Evolutionary conservation across 139 green algal genomes (phyloP), one percentile per base, ranked within the genome.

Genomic region (Picochlorum sp.): DNA sequence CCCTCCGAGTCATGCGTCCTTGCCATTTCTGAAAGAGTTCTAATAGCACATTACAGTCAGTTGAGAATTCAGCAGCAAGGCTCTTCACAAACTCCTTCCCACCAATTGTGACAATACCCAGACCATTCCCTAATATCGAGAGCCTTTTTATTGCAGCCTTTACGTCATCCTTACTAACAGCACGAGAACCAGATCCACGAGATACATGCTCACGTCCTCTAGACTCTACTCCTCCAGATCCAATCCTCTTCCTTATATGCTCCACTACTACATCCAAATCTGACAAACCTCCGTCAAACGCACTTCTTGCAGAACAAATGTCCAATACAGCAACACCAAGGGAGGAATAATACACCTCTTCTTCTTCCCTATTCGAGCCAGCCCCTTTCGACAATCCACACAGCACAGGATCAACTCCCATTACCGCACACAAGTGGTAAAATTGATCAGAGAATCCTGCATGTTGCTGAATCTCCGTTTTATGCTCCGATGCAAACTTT

Each of bases 321-420:
- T 96, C 88, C 16, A 93, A 74, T 7, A 92, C 74, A 72, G 89
- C 79, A 32, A 98, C 91, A 1, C 82, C 84, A 2, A 98, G 80
- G 74, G 96, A 86, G 44, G 94, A 96, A 63, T 97, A 98, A 57
- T 94, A 98, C 71, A n/a, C n/a, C n/a, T n/a, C n/a, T n/a, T n/a
- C n/a, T n/a, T n/a, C n/a, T n/a, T n/a, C n/a, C n/a, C n/a, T n/a
- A n/a, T n/a, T n/a, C n/a, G n/a, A 9, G 7, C 7, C 7, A 54
- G 26, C 7, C 26, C 45, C 7, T 36, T 7, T 7, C 9, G 7
- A 9, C n/a, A n/a, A n/a, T n/a, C n/a, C n/a, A n/a, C n/a, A n/a
- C n/a, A n/a, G n/a, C n/a, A 98, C 75, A 3, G 92, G 92, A 71
- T 98, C 92, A 25, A 98, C 92, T 3, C 92, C 92, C 31, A 91